Conservation (phyloP, 2,329 filamentous ascomycete genomes). For the Penicillium sclerotigenum region DNA sequence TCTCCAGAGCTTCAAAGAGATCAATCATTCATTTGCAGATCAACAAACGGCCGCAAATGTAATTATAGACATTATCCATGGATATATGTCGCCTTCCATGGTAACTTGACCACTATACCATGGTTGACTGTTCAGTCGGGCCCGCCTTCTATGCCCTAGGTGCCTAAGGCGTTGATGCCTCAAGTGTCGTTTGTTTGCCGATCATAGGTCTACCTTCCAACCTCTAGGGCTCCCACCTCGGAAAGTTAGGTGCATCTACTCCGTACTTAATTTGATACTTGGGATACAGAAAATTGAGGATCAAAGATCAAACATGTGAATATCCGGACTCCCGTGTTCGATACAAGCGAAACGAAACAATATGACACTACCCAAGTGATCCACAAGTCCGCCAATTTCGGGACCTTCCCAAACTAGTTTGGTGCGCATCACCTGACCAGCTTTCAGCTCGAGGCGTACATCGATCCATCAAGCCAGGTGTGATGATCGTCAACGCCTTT, state of each 20-base stretch:
- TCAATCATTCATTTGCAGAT: not conserved
- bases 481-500: conserved; percentile 1
- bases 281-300: not conserved
- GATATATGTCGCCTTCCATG: not conserved
- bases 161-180: not conserved
- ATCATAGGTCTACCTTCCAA: not conserved
- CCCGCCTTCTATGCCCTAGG: not conserved
- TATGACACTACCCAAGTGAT: not conserved
- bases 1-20: not conserved
- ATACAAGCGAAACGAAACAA: not conserved
- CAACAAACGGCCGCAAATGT: conserved; percentile 22
- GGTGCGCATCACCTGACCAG: not conserved
- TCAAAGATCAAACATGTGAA: not conserved
- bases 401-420: conserved; percentile 7
- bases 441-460: conserved; percentile 1
- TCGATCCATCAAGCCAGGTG: conserved; percentile 4
- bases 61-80: conserved; percentile 14
- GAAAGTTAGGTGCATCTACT: not conserved
- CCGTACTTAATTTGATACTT: not conserved
- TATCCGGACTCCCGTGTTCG: not conserved
- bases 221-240: not conserved
- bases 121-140: not conserved
- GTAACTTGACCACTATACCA: not conserved
- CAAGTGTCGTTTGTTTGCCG: not conserved
- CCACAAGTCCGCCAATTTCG: not conserved